Conservation (phyloP, 176 grass and related monocot genomes). For the Rhynchospora tenuis region DNA sequence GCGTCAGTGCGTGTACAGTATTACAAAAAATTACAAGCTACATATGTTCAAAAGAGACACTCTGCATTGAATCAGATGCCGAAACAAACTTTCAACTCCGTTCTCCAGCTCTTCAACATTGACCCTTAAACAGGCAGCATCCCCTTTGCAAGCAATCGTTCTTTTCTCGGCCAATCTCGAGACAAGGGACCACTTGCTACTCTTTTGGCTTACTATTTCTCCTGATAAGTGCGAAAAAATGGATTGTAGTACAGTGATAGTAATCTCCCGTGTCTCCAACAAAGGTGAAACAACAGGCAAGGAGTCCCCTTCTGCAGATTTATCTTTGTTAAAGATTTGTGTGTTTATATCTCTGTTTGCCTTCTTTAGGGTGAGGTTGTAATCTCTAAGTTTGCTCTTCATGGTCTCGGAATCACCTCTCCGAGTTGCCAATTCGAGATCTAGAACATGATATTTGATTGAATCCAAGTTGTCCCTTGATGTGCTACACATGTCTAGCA, state of each 20-base stretch:
- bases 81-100: constrained; percentile 29
- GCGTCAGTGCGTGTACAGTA: too few species aligned
- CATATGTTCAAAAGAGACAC: constrained; percentile 30
- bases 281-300: neutral
- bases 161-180: neutral
- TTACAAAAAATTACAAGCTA: neutral
- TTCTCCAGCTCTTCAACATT: constrained; percentile 31
- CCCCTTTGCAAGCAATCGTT: constrained; percentile 18
- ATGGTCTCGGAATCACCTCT: constrained; percentile 28
- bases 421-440: constrained; percentile 21
- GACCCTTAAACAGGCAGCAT: neutral
- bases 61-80: constrained; percentile 34
- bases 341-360: constrained; percentile 46
- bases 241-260: neutral
- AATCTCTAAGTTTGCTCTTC: constrained; percentile 35
- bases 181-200: constrained; percentile 13
- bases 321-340: constrained; percentile 13
- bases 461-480: constrained; percentile 34
- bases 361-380: constrained; percentile 28
- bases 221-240: neutral
- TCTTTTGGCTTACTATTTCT: constrained; percentile 24
- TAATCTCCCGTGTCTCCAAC: constrained; percentile 9
- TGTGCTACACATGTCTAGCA: constrained; percentile 26
- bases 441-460: constrained; percentile 34
- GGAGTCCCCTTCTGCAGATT: constrained; percentile 18